A percentile compares a stretch with the other conserved stretches of the same genome.
phyloP scores from a whole-genome alignment of 306 rosid species.

The Myrica gale region DNA sequence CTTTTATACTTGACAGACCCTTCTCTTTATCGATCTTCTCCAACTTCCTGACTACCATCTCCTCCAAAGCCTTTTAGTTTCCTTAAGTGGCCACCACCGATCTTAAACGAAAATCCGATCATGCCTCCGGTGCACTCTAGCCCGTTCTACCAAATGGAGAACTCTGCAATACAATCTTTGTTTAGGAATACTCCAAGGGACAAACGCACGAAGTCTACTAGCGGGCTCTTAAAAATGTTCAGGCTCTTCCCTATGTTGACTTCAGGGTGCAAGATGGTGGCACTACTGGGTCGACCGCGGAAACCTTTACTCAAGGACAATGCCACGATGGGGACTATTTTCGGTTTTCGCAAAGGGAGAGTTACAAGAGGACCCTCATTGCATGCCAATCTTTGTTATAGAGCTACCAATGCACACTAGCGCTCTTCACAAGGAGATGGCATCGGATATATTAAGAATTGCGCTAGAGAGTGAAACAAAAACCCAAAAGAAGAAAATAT shows the following conservation, averaged over 20 bases:
- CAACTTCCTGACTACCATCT: conserved; percentile 20
- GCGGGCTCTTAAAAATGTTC: conserved; percentile 70
- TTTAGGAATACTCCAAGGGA: conserved; percentile 37
- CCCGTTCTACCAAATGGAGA: conserved; percentile 76
- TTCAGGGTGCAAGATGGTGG: conserved; percentile 96
- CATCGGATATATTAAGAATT: conserved; percentile 66
- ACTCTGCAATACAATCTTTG: conserved; percentile 57
- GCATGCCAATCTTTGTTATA: conserved; percentile 74
- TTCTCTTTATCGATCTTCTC: conserved; percentile 10
- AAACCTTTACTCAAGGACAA: conserved; percentile 75
- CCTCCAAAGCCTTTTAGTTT: conserved; percentile 19
- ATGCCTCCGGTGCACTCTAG: conserved; percentile 75
- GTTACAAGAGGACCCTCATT: conserved; percentile 88
- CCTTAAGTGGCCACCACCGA: conserved; percentile 5
- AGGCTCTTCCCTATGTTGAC: conserved; percentile 87
- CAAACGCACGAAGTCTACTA: conserved; percentile 46
- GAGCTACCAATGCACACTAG: conserved; percentile 79
- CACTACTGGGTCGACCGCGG: conserved; percentile 70
- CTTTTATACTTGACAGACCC: not conserved
- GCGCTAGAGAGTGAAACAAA: conserved; percentile 96
- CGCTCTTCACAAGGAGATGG: conserved; percentile 82
- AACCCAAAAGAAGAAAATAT: conserved; percentile 62
- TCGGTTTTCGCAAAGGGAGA: conserved; percentile 82
- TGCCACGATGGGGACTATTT: conserved; percentile 84
- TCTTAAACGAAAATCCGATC: conserved; percentile 10